phyloP scores from a whole-genome alignment of 2,329 filamentous ascomycete genomes.

The Ophiostoma novo-ulmi region DNA sequence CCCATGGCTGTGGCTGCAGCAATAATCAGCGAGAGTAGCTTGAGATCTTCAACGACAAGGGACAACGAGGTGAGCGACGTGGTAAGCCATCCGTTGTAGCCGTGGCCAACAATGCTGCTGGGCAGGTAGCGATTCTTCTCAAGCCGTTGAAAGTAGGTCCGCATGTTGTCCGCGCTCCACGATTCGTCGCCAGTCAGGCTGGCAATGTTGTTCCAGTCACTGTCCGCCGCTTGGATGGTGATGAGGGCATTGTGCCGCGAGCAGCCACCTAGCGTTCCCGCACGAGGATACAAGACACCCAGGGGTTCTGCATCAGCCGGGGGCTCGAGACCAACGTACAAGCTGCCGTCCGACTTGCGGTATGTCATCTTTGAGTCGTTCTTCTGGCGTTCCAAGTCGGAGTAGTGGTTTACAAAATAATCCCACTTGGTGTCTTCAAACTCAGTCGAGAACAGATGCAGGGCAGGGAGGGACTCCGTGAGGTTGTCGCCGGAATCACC shows the following conservation, averaged over 20 bases:
- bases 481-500: neutral
- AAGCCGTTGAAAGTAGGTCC: neutral
- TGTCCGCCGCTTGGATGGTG: neutral
- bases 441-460: neutral
- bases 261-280: neutral
- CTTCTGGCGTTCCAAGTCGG: neutral
- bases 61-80: neutral
- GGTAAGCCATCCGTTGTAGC: neutral
- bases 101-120: neutral
- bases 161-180: neutral
- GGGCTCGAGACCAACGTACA: neutral
- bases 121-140: neutral
- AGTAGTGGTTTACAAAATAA: neutral
- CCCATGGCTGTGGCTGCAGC: neutral
- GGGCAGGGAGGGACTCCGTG: neutral
- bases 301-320: neutral
- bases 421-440: neutral
- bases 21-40: neutral
- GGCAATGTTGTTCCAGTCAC: neutral
- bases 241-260: neutral
- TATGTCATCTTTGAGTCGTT: neutral
- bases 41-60: neutral
- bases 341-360: neutral
- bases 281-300: neutral
- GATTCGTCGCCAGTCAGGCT: neutral